A percentile compares a stretch with the other conserved stretches of the same genome.
phyloP scores from a whole-genome alignment of 179 eudicot species.

The Beta macrorhiza region DNA sequence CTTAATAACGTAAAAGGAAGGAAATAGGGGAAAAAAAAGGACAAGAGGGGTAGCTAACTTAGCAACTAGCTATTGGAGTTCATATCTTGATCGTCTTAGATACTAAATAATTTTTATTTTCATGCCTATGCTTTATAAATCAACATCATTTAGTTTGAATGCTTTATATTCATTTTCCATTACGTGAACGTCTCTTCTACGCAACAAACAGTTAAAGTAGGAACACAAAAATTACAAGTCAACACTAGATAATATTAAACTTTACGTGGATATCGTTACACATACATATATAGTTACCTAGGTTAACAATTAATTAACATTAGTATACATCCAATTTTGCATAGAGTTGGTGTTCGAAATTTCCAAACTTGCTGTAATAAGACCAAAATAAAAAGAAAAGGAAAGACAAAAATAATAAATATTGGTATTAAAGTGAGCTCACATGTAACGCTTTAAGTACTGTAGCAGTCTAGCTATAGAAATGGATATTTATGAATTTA shows the following conservation, averaged over 20 bases:
- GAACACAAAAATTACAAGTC: background rate
- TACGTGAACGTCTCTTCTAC: background rate
- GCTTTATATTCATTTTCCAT: background rate
- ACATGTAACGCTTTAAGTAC: conserved; percentile 19
- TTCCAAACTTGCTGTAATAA: background rate
- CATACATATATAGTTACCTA: background rate
- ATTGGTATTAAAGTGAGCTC: conserved; percentile 3
- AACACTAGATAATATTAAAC: background rate
- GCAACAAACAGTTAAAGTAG: background rate
- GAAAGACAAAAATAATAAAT: background rate
- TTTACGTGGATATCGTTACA: background rate
- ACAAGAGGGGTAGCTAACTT: too few species aligned
- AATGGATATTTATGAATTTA: conserved; percentile 17
- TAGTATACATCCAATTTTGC: background rate
- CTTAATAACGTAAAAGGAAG: too few species aligned
- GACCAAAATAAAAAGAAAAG: background rate
- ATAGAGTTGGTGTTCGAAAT: background rate
- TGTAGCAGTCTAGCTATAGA: too few species aligned
- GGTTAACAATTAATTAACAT: background rate
- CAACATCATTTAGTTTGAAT: background rate
- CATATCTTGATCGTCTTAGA: too few species aligned
- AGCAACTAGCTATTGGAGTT: too few species aligned
- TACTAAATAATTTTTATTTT: too few species aligned
- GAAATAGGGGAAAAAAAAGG: too few species aligned
- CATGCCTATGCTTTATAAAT: background rate